A percentile compares a stretch with the other conserved stretches of the same genome.
phyloP scores from a whole-genome alignment of 2,329 filamentous ascomycete genomes.

The Penicillium nordicum region DNA sequence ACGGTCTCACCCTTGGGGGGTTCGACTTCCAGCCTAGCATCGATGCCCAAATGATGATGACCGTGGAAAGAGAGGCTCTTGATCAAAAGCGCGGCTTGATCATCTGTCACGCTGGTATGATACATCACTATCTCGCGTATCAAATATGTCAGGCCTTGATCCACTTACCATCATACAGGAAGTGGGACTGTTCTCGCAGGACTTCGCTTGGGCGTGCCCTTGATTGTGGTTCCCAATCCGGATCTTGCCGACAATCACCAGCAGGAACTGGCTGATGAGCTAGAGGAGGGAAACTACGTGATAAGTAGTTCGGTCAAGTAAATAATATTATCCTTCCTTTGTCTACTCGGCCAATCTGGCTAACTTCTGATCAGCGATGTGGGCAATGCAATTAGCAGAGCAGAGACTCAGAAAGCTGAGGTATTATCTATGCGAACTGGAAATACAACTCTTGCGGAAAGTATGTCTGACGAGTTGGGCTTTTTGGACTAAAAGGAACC shows the following conservation, averaged over 20 bases:
- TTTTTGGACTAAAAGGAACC: conserved; percentile 47
- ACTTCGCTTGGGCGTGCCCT: conserved; percentile 66
- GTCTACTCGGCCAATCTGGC: neutral
- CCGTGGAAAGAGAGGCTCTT: conserved; percentile 44
- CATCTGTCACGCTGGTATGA: conserved; percentile 80
- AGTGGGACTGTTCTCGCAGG: conserved; percentile 87
- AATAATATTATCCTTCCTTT: conserved; percentile 21
- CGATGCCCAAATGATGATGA: conserved; percentile 54
- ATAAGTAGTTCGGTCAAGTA: conserved; percentile 68
- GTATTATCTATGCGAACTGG: neutral
- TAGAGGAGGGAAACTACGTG: conserved; percentile 72
- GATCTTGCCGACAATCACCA: conserved; percentile 86
- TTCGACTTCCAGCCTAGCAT: conserved; percentile 68
- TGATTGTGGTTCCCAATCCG: conserved; percentile 88
- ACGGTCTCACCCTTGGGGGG: conserved; percentile 53
- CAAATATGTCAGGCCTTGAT: neutral
- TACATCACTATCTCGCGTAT: conserved; percentile 19
- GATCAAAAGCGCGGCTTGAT: conserved; percentile 62
- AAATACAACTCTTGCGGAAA: neutral
- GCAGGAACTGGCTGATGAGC: conserved; percentile 73
- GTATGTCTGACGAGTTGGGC: conserved; percentile 49
- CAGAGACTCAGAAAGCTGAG: conserved; percentile 36
- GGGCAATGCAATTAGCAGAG: conserved; percentile 45
- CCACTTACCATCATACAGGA: conserved; percentile 51
- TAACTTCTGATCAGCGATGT: conserved; percentile 44